phyloP scores from a whole-genome alignment of 2,329 filamentous ascomycete species.

The Exophiala sp. region DNA sequence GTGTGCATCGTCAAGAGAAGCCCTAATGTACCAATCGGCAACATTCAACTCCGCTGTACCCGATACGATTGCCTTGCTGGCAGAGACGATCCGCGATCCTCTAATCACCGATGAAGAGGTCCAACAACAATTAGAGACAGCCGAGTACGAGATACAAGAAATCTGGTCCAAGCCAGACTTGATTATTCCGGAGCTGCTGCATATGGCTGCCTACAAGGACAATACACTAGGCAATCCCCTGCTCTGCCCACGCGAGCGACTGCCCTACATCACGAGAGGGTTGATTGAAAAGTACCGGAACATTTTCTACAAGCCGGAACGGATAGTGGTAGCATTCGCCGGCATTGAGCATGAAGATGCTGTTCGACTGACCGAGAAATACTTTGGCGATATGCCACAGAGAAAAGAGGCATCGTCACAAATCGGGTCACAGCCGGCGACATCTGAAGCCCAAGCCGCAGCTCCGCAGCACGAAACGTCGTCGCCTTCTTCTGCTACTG shows the following conservation, averaged over 20 bases:
- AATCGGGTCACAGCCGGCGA: conserved; percentile 26
- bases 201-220: conserved; percentile 91
- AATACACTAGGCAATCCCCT: conserved; percentile 94
- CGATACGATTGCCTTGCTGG: conserved; percentile 72
- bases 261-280: conserved; percentile 65
- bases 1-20: conserved; percentile 90
- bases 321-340: conserved; percentile 91
- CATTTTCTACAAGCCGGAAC: conserved; percentile 79
- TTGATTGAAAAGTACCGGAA: conserved; percentile 74
- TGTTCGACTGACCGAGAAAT: conserved; percentile 69
- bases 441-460: conserved; percentile 37
- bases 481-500: conserved; percentile 33
- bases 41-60: conserved; percentile 93
- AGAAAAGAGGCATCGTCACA: conserved; percentile 27
- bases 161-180: conserved; percentile 97
- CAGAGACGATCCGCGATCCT: conserved; percentile 88
- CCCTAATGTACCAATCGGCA: conserved; percentile 97
- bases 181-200: conserved; percentile 88
- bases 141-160: conserved; percentile 90
- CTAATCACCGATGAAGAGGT: conserved; percentile 82
- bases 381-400: conserved; percentile 83
- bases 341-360: conserved; percentile 79
- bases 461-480: conserved; percentile 33
- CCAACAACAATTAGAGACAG: conserved; percentile 77
- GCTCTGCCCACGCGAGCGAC: conserved; percentile 78